These are phyloP conservation scores for Puccinellia tenuiflora DNA, from an alignment of 176 grass and related monocot species.

Conservation along the genomic window DNA sequence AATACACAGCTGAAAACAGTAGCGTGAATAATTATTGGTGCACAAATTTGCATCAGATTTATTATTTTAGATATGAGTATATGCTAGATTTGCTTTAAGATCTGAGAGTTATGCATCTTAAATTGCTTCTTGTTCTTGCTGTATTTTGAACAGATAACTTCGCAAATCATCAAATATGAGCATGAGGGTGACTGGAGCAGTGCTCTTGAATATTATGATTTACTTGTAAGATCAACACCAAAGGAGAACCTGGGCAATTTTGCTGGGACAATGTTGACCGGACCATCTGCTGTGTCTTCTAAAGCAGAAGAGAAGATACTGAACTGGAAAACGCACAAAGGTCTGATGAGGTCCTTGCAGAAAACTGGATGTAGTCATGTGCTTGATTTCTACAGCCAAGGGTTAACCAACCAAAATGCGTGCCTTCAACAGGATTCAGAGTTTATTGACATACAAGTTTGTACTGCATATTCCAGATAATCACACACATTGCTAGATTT, in stretches of 20 bases:
- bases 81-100: neutral
- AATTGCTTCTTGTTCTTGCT: slow-evolving; percentile 18
- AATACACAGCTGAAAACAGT: neutral
- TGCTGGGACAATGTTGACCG: slow-evolving; percentile 23
- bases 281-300: slow-evolving; percentile 30
- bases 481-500: neutral
- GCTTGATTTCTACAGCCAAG: slow-evolving; percentile 86
- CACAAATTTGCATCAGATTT: neutral
- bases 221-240: slow-evolving; percentile 75
- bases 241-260: slow-evolving; percentile 28
- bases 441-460: slow-evolving; percentile 88
- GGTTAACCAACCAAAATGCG: slow-evolving; percentile 58
- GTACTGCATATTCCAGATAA: slow-evolving; percentile 15
- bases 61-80: neutral
- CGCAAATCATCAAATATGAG: slow-evolving; percentile 86
- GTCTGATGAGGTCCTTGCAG: slow-evolving; percentile 91
- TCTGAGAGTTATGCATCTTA: slow-evolving; percentile 10
- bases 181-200: slow-evolving; percentile 93
- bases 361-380: slow-evolving; percentile 96
- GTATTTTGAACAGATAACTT: slow-evolving; percentile 55
- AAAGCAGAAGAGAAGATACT: slow-evolving; percentile 38
- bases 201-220: slow-evolving; percentile 83
- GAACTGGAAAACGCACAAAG: slow-evolving; percentile 85
- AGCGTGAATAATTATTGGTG: neutral
- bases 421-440: slow-evolving; percentile 70